Conservation (phyloP, 2,329 filamentous ascomycete genomes). For the Pseudogymnoascus pannorum region DNA sequence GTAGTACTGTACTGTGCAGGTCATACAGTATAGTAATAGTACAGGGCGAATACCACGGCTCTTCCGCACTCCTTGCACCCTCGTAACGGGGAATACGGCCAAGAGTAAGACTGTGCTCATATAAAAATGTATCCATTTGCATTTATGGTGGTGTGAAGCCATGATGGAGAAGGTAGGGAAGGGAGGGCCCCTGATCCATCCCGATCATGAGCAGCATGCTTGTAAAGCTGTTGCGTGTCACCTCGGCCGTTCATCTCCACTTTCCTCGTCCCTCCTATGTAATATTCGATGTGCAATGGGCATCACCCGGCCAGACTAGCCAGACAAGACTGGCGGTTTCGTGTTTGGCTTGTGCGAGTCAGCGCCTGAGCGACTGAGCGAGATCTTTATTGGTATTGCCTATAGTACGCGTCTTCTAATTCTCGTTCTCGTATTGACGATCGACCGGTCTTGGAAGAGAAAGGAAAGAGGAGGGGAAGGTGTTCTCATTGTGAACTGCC, state of each 20-base stretch:
- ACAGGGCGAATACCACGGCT: background rate
- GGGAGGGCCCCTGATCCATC: background rate
- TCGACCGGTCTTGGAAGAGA: conserved; percentile 1
- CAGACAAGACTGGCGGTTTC: conserved; percentile 1
- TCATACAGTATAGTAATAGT: background rate
- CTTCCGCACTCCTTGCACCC: background rate
- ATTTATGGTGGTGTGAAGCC: conserved; percentile 4
- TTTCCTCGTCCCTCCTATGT: background rate
- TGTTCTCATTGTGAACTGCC: background rate
- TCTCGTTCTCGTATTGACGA: background rate
- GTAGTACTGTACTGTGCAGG: background rate
- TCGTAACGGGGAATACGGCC: background rate
- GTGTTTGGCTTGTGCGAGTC: background rate
- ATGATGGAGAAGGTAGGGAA: background rate
- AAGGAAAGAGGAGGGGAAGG: background rate
- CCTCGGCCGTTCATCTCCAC: background rate
- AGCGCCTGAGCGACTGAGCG: background rate
- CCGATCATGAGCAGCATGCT: background rate
- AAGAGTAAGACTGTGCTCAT: conserved; percentile 5
- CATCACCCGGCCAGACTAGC: conserved; percentile 2
- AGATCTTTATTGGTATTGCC: background rate
- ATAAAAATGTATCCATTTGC: background rate
- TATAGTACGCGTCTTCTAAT: background rate
- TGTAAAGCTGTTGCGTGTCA: background rate
- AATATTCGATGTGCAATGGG: background rate